A percentile compares a stretch with the other conserved stretches of the same genome.
Evolutionary conservation across 1,284 basidiomycete genomes (phyloP).

Genomic region (Fistulinella cinereoalba): DNA sequence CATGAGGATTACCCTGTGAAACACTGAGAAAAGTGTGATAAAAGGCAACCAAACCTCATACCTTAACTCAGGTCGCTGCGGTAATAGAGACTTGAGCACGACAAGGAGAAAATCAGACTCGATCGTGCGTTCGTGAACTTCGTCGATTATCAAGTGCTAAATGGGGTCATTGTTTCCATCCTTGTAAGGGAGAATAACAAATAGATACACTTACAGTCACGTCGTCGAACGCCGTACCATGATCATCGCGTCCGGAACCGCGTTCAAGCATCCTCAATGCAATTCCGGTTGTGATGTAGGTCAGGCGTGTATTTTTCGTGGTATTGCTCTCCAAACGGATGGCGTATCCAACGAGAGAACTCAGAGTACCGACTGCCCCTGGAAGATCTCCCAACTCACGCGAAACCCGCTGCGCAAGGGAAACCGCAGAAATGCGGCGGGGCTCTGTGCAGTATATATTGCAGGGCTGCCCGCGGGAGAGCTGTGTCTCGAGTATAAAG

Average conservation of each 20-base stretch:
- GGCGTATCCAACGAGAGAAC: slow-evolving; percentile 91
- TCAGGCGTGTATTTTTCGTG: slow-evolving; percentile 75
- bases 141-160: slow-evolving; percentile 63
- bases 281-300: slow-evolving; percentile 94
- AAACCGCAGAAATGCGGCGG: slow-evolving; percentile 94
- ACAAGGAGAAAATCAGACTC: slow-evolving; percentile 98
- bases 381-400: slow-evolving; percentile 87
- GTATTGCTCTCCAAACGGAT: slow-evolving; percentile 92
- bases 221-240: slow-evolving; percentile 85
- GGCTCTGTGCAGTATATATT: slow-evolving; percentile 97
- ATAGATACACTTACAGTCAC: slow-evolving; percentile 64
- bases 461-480: slow-evolving; percentile 80
- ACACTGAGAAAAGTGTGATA: neutral
- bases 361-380: slow-evolving; percentile 75
- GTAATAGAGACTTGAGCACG: slow-evolving; percentile 87
- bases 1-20: slow-evolving; percentile 86
- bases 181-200: slow-evolving; percentile 1
- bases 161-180: slow-evolving; percentile 4
- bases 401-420: slow-evolving; percentile 94
- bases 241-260: slow-evolving; percentile 61
- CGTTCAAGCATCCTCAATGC: slow-evolving; percentile 95
- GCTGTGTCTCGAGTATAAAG: slow-evolving; percentile 91
- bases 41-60: slow-evolving; percentile 30
- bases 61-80: slow-evolving; percentile 83
- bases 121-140: slow-evolving; percentile 94